Conservation (phyloP, 371 early-diverging fungal genomes). For the Nematocida displodere region DNA sequence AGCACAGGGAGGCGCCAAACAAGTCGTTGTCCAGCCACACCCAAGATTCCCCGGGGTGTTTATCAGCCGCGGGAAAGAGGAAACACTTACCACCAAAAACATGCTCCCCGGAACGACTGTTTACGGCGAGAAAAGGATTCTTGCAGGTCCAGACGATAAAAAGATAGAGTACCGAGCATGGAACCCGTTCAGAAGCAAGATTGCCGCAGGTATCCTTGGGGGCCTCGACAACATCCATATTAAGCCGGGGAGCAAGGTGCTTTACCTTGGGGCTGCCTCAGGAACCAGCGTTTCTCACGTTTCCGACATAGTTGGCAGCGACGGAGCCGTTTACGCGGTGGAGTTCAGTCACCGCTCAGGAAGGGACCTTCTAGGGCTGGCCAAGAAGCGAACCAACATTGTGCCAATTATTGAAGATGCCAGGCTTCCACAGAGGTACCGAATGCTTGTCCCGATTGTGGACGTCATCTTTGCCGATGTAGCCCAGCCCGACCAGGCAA, state of each 20-base stretch:
- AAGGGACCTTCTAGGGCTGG: constrained; percentile 97
- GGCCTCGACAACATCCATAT: constrained; percentile 93
- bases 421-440: constrained; percentile 97
- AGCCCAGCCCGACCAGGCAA: constrained; percentile 99
- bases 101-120: constrained; percentile 92
- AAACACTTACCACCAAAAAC: constrained; percentile 93
- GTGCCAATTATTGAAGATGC: constrained; percentile 99
- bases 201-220: constrained; percentile 97
- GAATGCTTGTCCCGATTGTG: constrained; percentile 98
- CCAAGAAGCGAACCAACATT: constrained; percentile 98
- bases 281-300: constrained; percentile 99
- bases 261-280: constrained; percentile 94
- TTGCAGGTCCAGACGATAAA: constrained; percentile 80
- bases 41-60: constrained; percentile 92
- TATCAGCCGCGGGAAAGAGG: constrained; percentile 95
- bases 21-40: constrained; percentile 80
- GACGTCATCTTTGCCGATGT: constrained; percentile 99
- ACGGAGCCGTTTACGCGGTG: constrained; percentile 84
- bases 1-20: constrained; percentile 11
- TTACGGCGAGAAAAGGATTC: constrained; percentile 95
- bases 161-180: constrained; percentile 98
- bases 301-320: constrained; percentile 95
- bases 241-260: constrained; percentile 89
- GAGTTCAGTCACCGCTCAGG: constrained; percentile 99
- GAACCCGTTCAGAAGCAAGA: constrained; percentile 99